phyloP scores from a whole-genome alignment of 208 protist genomes.

The Leishmania arabica region DNA sequence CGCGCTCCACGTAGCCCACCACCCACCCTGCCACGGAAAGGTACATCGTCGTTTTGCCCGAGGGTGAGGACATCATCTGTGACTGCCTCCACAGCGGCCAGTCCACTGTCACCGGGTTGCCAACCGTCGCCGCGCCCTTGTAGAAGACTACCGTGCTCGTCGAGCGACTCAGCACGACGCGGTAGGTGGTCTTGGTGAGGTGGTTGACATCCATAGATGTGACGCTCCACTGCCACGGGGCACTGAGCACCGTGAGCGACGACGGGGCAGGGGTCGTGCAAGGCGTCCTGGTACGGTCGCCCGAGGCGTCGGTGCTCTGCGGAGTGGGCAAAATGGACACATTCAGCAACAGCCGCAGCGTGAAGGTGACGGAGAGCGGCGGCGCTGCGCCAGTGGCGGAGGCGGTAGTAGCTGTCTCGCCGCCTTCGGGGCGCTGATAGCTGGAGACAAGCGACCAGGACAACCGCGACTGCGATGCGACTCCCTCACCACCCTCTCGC shows the following conservation, averaged over 20 bases:
- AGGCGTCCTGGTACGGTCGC: not conserved
- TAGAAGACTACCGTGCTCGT: constrained; percentile 26
- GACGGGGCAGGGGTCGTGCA: constrained; percentile 16
- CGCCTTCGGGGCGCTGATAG: constrained; percentile 3
- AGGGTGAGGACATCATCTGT: not conserved
- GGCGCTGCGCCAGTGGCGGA: not conserved
- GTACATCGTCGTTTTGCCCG: not conserved
- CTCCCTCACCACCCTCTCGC: not conserved
- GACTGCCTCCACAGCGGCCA: constrained; percentile 17
- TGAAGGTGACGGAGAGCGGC: not conserved
- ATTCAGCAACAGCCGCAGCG: constrained; percentile 27
- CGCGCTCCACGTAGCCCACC: constrained; percentile 1
- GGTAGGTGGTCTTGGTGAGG: constrained; percentile 17
- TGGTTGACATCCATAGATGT: not conserved
- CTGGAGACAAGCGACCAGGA: constrained; percentile 26
- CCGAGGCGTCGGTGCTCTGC: not conserved
- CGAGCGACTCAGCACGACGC: constrained; percentile 17
- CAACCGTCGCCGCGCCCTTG: constrained; percentile 5
- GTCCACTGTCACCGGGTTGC: constrained; percentile 23
- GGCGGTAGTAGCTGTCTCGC: not conserved
- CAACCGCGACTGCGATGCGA: not conserved
- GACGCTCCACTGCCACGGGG: constrained; percentile 17
- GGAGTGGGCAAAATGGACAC: not conserved
- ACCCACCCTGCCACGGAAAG: constrained; percentile 26
- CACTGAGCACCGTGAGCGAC: constrained; percentile 17